phyloP scores from a whole-genome alignment of 139 green algal genomes.

The Ettlia oleoabundans region DNA sequence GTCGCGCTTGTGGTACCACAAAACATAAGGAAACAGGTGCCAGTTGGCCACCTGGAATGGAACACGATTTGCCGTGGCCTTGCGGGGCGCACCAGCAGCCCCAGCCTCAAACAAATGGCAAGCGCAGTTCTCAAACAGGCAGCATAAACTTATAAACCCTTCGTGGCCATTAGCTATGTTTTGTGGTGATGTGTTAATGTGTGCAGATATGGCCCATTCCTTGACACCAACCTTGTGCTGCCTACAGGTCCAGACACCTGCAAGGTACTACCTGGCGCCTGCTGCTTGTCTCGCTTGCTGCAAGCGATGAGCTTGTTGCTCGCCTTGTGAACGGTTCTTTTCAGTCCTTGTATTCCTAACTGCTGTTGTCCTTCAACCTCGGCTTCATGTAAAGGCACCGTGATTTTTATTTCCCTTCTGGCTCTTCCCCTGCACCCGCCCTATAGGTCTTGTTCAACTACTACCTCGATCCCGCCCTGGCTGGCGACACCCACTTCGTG shows the following conservation, averaged over 20 bases:
- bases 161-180: background rate
- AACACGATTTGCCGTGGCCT: background rate
- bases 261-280: slow-evolving; percentile 9
- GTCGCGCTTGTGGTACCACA: no score
- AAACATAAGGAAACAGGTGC: no score
- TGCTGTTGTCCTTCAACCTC: background rate
- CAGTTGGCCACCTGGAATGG: background rate
- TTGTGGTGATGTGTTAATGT: background rate
- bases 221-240: slow-evolving; percentile 66
- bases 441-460: slow-evolving; percentile 9
- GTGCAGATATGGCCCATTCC: slow-evolving; percentile 58
- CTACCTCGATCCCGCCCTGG: slow-evolving; percentile 27
- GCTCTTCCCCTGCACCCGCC: background rate
- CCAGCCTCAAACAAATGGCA: no score
- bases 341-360: background rate
- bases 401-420: background rate
- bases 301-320: background rate
- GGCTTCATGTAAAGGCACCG: no score
- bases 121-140: no score
- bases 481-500: slow-evolving; percentile 25
- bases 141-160: background rate
- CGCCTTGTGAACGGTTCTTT: background rate
- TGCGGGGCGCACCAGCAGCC: no score
- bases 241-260: slow-evolving; percentile 45
- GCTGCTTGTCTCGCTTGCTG: no score